Percentiles rank a stretch among this genome's conserved stretches.
Conservation (phyloP, 2,329 filamentous ascomycete genomes). For the Diaporthe nobilis region DNA sequence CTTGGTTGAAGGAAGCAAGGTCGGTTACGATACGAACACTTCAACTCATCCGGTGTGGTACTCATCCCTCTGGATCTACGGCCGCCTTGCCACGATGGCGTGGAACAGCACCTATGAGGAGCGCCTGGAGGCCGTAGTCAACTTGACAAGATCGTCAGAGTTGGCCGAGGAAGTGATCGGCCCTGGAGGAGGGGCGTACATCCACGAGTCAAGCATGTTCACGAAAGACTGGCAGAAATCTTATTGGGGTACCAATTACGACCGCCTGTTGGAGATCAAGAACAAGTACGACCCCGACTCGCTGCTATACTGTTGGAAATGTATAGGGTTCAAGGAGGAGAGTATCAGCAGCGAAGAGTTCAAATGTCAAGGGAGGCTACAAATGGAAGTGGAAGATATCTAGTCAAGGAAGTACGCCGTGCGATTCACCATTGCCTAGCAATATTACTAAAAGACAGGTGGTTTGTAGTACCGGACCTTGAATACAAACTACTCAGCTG, state of each 20-base stretch:
- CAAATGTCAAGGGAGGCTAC: slow-evolving; percentile 11
- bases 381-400: not conserved
- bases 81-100: not conserved
- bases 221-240: not conserved
- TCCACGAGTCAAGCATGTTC: slow-evolving; percentile 23
- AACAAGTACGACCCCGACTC: slow-evolving; percentile 6
- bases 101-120: slow-evolving; percentile 32
- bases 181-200: slow-evolving; percentile 14
- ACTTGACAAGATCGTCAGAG: slow-evolving; percentile 10
- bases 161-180: slow-evolving; percentile 17
- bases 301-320: slow-evolving; percentile 26
- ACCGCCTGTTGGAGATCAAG: slow-evolving; percentile 18
- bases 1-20: slow-evolving; percentile 11
- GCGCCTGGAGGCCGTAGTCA: not conserved
- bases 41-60: slow-evolving; percentile 13
- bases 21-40: slow-evolving; percentile 17
- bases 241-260: slow-evolving; percentile 7
- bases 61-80: slow-evolving; percentile 17
- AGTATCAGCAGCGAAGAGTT: not conserved
- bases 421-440: not conserved
- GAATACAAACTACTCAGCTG: not conserved
- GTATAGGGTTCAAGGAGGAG: slow-evolving; percentile 9
- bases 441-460: too few species aligned
- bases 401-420: not conserved
- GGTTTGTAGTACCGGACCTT: not conserved